A percentile compares a stretch with the other conserved stretches of the same genome.
Evolutionary conservation across 2,329 filamentous ascomycete species (phyloP).

Genomic region (Neophaeococcomyces mojaviensis): DNA sequence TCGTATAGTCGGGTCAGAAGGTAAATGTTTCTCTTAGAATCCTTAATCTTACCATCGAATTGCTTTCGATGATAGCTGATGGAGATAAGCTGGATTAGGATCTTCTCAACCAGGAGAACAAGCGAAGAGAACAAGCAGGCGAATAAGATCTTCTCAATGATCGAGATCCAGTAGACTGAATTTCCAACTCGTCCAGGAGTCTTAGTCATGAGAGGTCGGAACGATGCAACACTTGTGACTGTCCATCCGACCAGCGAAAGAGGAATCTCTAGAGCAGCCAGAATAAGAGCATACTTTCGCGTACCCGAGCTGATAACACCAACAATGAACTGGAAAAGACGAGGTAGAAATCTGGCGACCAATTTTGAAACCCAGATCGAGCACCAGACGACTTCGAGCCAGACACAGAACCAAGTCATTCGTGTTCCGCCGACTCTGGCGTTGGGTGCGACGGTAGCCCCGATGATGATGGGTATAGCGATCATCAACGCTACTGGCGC

Average conservation of each 20-base stretch:
- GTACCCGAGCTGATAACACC: conserved; percentile 59
- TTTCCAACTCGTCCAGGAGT: conserved; percentile 31
- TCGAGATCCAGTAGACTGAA: conserved; percentile 43
- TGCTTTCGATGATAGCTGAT: conserved; percentile 64
- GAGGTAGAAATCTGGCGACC: conserved; percentile 51
- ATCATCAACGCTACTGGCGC: conserved; percentile 50
- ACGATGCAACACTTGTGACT: conserved; percentile 52
- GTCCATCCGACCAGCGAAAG: conserved; percentile 55
- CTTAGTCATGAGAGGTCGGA: conserved; percentile 42
- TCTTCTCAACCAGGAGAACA: conserved; percentile 52
- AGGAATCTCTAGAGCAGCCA: conserved; percentile 53
- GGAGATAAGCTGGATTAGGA: conserved; percentile 57
- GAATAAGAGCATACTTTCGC: conserved; percentile 54
- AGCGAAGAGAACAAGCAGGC: conserved; percentile 50
- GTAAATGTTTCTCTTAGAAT: conserved; percentile 78
- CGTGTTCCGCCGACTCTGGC: conserved; percentile 49
- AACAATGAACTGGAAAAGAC: conserved; percentile 52
- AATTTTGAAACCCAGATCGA: conserved; percentile 57
- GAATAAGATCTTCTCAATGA: conserved; percentile 52
- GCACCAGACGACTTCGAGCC: conserved; percentile 59
- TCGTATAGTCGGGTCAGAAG: conserved; percentile 82
- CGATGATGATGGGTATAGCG: conserved; percentile 56
- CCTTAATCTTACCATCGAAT: conserved; percentile 65
- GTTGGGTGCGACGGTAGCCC: conserved; percentile 42
- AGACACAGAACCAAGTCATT: conserved; percentile 56